Evolutionary conservation across 768 basidiomycete species (phyloP), one percentile per base, ranked within the genome.

Genomic region (Rickenella mellea): DNA sequence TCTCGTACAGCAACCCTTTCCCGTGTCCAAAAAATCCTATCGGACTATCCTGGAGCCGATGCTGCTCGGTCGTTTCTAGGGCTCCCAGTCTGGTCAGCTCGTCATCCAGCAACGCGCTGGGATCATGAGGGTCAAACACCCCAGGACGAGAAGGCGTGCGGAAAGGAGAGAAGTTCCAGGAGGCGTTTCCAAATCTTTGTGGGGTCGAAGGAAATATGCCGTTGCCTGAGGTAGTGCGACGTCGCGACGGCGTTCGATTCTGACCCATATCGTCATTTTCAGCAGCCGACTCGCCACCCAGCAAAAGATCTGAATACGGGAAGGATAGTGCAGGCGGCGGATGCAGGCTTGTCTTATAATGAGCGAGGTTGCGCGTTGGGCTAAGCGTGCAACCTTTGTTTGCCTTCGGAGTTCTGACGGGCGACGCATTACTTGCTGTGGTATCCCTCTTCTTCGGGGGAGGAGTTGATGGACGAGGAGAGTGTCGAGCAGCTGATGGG

Each of bases 91-190:
- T 64, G 37, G 69, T 73, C 42, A 89, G 63, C 44, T 89, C 86
- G 38, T 88, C 86, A 37, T 85, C 81, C 19, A 88, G 63, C 31
- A 85, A 51, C 25, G 71, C 64, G 25, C 72, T 64, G 3, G 83
- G 81, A 57, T 86, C 81, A 48, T 83, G 78, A 24, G 83, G 83
- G 55, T 86, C 84, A 48, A 75, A 77, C 25, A 83, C 66, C 21
- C 50, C 45, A 52, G 63, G 46, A 2, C 71, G 61, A 32, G 71
- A 65, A 5, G 63, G 60, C 14, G 60, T 56, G 10, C 57, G 45
- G 19, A 49, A 51, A 10, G 51, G 55, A 10, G 54, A 55, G 25
- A 26, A 24, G 24, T 48, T 4, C 42, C 39, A 3, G 43, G 39
- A 6, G 50, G 46, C 21, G 50, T 48, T 17, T 48, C 45, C 4